These are phyloP conservation scores for Apiospora aurea DNA, from an alignment of 2,329 filamentous ascomycete genomes.

Conservation along the genomic window DNA sequence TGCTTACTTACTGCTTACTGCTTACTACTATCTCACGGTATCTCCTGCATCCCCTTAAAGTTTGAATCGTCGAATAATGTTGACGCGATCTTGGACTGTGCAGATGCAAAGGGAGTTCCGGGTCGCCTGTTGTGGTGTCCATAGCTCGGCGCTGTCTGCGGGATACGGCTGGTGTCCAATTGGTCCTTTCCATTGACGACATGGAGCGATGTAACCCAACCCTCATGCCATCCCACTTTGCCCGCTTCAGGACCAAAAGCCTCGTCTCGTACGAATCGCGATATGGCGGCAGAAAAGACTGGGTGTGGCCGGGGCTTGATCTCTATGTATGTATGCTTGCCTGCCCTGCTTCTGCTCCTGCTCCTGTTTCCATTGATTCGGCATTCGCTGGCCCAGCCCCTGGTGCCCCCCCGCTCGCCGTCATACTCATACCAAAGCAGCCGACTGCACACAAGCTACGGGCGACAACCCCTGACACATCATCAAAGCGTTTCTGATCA, in stretches of 20 bases:
- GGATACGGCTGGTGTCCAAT: background rate
- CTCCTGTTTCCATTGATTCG: background rate
- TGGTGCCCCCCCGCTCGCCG: background rate
- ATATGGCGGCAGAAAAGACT: conserved; percentile 11
- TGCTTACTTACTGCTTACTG: too few relatives aligned
- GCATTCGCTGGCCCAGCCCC: conserved; percentile 7
- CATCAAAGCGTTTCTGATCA: background rate
- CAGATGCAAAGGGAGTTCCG: background rate
- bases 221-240: background rate
- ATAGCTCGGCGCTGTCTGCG: background rate
- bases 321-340: background rate
- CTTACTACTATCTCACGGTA: background rate
- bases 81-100: background rate
- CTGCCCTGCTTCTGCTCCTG: background rate
- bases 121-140: background rate
- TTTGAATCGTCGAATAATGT: background rate
- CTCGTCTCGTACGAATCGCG: conserved; percentile 10
- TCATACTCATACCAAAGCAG: background rate
- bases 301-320: background rate
- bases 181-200: background rate
- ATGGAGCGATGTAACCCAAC: background rate
- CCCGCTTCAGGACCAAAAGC: background rate
- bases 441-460: background rate
- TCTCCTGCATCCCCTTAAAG: background rate
- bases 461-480: background rate